These are phyloP conservation scores for Thalassiosira livingstoniorum DNA, from an alignment of 352 stramenopile species.

Conservation along the genomic window DNA sequence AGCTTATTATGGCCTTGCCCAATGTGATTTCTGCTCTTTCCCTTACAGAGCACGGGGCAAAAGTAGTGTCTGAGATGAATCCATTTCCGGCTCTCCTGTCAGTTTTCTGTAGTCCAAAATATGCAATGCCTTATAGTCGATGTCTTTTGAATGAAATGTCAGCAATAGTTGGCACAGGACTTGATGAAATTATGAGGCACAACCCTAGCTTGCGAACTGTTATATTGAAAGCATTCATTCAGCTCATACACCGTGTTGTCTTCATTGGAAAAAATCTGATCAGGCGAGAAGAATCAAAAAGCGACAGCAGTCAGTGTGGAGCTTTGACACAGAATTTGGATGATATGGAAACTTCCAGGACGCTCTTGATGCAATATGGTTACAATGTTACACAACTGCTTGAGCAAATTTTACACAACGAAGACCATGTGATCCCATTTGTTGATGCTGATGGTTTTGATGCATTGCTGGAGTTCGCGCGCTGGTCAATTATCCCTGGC, in stretches of 20 bases:
- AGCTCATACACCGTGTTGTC: slow-evolving; percentile 91
- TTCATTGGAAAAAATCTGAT: slow-evolving; percentile 82
- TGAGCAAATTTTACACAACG: slow-evolving; percentile 94
- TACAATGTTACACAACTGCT: slow-evolving; percentile 92
- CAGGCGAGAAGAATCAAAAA: slow-evolving; percentile 78
- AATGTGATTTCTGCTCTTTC: slow-evolving; percentile 93
- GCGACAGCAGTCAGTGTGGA: slow-evolving; percentile 47
- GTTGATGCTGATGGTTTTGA: slow-evolving; percentile 90
- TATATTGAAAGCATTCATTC: slow-evolving; percentile 89
- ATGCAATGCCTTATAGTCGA: slow-evolving; percentile 88
- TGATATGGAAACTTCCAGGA: slow-evolving; percentile 72
- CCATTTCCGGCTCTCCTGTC: slow-evolving; percentile 91
- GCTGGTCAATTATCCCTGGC: slow-evolving; percentile 86
- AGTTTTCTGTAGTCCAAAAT: slow-evolving; percentile 91
- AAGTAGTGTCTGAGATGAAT: slow-evolving; percentile 90
- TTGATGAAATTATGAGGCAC: slow-evolving; percentile 97
- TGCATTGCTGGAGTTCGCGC: slow-evolving; percentile 90
- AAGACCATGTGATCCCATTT: slow-evolving; percentile 93
- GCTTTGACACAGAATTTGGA: not conserved
- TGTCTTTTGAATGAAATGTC: slow-evolving; percentile 93
- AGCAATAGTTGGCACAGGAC: slow-evolving; percentile 91
- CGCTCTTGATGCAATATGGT: slow-evolving; percentile 84
- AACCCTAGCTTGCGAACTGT: slow-evolving; percentile 89
- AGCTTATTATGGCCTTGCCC: slow-evolving; percentile 94
- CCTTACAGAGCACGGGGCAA: slow-evolving; percentile 92